Percentiles rank a stretch among this genome's conserved stretches.
Evolutionary conservation across 2,329 filamentous ascomycete species (phyloP).

Genomic region (Alternaria arborescens): DNA sequence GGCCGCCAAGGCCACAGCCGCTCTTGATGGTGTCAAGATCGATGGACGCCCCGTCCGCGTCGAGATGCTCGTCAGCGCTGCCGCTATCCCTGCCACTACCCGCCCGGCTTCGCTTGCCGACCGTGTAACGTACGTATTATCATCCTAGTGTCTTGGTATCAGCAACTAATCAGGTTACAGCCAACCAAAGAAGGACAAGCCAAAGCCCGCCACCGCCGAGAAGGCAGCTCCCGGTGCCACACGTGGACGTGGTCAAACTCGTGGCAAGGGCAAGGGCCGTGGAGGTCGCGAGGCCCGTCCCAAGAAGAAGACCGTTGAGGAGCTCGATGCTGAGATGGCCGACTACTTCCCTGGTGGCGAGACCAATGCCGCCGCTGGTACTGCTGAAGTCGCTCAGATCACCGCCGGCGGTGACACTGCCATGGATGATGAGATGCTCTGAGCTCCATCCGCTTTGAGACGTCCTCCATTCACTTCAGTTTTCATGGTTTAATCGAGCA

Average conservation of each 20-base stretch:
- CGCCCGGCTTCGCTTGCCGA: conserved; percentile 79
- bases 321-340: conserved; percentile 96
- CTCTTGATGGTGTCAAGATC: conserved; percentile 87
- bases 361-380: conserved; percentile 55
- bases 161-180: conserved; percentile 44
- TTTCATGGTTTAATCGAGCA: conserved; percentile 20
- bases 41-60: conserved; percentile 94
- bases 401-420: conserved; percentile 49
- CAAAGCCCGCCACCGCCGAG: conserved; percentile 77
- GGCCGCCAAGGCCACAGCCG: conserved; percentile 82
- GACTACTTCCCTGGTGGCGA: conserved; percentile 79
- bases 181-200: conserved; percentile 68
- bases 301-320: conserved; percentile 94
- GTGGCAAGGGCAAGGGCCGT: conserved; percentile 58
- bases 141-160: neutral
- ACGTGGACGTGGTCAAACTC: conserved; percentile 54
- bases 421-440: conserved; percentile 54
- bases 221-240: conserved; percentile 66
- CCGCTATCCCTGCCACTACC: conserved; percentile 71
- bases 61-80: conserved; percentile 86
- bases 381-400: conserved; percentile 55
- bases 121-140: conserved; percentile 74
- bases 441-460: conserved; percentile 12
- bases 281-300: conserved; percentile 62
- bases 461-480: conserved; percentile 5